phyloP scores from a whole-genome alignment of 2,329 filamentous ascomycete genomes.

The Lachnellula cervina region DNA sequence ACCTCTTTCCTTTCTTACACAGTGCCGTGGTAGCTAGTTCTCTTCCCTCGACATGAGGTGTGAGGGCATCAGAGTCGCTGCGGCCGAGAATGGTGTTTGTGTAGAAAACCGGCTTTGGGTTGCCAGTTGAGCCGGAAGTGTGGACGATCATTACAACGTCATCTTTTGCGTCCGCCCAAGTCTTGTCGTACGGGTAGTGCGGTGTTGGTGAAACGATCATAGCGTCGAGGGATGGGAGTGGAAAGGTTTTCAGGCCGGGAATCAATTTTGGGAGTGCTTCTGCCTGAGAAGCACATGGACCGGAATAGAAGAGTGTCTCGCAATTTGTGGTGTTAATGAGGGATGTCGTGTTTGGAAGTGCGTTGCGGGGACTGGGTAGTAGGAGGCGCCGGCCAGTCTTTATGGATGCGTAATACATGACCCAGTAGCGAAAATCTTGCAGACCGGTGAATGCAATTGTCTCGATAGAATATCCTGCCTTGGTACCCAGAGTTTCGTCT shows the following conservation, averaged over 20 bases:
- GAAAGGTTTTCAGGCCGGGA: slow-evolving; percentile 3
- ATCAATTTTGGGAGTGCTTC: not conserved
- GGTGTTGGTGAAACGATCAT: slow-evolving; percentile 21
- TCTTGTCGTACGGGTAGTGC: slow-evolving; percentile 31
- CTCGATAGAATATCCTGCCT: not conserved
- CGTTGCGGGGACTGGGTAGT: slow-evolving; percentile 17
- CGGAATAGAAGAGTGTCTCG: slow-evolving; percentile 13
- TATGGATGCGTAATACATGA: slow-evolving; percentile 12
- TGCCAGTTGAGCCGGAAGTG: slow-evolving; percentile 4
- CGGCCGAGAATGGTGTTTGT: not conserved
- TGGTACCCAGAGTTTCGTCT: not conserved
- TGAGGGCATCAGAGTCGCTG: not conserved
- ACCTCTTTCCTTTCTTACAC: not conserved
- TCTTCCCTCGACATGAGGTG: not conserved
- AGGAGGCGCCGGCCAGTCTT: slow-evolving; percentile 18
- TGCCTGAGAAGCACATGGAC: slow-evolving; percentile 2
- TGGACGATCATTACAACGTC: slow-evolving; percentile 40
- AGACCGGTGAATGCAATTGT: slow-evolving; percentile 20
- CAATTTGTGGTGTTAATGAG: slow-evolving; percentile 15
- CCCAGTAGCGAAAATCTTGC: slow-evolving; percentile 23
- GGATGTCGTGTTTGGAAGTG: slow-evolving; percentile 15
- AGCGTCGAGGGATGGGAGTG: slow-evolving; percentile 24
- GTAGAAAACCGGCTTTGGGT: slow-evolving; percentile 30
- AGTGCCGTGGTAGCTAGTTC: slow-evolving; percentile 11
- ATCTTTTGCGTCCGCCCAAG: slow-evolving; percentile 31